Percentiles rank a stretch among this genome's conserved stretches.
Evolutionary conservation across 306 rosid genomes (phyloP).

Genomic region (cucumber (Cucumis sativus)): DNA sequence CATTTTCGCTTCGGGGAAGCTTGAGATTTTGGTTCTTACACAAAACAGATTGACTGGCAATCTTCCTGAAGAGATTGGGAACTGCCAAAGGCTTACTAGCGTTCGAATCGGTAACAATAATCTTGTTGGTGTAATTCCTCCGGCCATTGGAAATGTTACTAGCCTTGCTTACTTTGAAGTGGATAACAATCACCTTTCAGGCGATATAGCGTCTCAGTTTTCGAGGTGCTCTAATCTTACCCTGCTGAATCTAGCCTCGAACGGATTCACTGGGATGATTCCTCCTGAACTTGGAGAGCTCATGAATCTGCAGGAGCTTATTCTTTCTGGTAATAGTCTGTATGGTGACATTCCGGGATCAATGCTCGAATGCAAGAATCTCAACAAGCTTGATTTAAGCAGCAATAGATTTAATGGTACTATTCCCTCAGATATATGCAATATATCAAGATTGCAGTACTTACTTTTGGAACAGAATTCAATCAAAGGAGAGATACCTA

Average conservation of each 20-base stretch:
- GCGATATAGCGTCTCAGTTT: slow-evolving; percentile 53
- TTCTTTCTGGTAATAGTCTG: slow-evolving; percentile 69
- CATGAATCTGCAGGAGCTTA: slow-evolving; percentile 82
- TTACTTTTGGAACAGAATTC: slow-evolving; percentile 83
- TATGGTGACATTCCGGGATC: slow-evolving; percentile 74
- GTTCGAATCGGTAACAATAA: slow-evolving; percentile 41
- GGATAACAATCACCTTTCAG: slow-evolving; percentile 75
- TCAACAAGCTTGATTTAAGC: slow-evolving; percentile 91
- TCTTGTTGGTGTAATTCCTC: slow-evolving; percentile 37
- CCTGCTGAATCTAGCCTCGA: slow-evolving; percentile 85
- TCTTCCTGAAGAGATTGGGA: slow-evolving; percentile 42
- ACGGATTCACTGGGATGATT: slow-evolving; percentile 67
- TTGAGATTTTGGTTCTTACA: slow-evolving; percentile 75
- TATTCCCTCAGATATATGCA: slow-evolving; percentile 75
- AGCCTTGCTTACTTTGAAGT: slow-evolving; percentile 97
- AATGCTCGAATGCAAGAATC: slow-evolving; percentile 69
- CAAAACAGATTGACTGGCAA: slow-evolving; percentile 47
- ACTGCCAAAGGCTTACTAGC: slow-evolving; percentile 32
- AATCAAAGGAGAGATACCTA: slow-evolving; percentile 82
- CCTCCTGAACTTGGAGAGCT: slow-evolving; percentile 75
- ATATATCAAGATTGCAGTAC: slow-evolving; percentile 77
- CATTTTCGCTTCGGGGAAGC: slow-evolving; percentile 67
- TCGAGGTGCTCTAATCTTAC: slow-evolving; percentile 74
- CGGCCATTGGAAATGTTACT: slow-evolving; percentile 61
- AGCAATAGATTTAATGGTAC: slow-evolving; percentile 85